Percentiles rank a stretch among this genome's conserved stretches.
Evolutionary conservation across 805 yeast genomes (phyloP).

Genomic region (Saccharomycopsis capsularis): DNA sequence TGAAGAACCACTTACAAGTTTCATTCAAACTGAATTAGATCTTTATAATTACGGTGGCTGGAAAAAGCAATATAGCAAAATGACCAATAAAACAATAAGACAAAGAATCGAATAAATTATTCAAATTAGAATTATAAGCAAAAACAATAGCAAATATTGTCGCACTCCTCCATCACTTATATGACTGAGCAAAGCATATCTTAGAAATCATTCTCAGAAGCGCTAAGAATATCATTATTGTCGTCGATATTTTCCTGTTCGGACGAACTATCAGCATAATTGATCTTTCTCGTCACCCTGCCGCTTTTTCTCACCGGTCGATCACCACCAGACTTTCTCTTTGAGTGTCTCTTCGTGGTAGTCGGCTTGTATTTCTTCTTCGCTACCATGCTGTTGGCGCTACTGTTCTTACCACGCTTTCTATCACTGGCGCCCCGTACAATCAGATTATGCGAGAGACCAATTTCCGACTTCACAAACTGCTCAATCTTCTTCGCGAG

Average conservation of each 20-base stretch:
- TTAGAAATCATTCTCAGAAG: too few species aligned
- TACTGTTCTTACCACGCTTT: neutral
- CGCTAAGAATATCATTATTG: neutral
- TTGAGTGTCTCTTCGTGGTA: neutral
- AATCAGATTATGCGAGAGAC: neutral
- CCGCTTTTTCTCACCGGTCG: slow-evolving; percentile 25
- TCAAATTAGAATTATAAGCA: too few species aligned
- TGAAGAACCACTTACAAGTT: too few species aligned
- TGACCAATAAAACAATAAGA: too few species aligned
- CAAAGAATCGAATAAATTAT: too few species aligned
- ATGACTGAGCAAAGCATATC: too few species aligned
- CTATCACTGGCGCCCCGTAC: neutral
- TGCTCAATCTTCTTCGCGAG: slow-evolving; percentile 4
- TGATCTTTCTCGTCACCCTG: slow-evolving; percentile 32
- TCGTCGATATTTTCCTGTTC: neutral
- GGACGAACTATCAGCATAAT: neutral
- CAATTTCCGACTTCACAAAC: slow-evolving; percentile 4
- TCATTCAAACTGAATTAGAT: too few species aligned
- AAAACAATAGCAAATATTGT: too few species aligned
- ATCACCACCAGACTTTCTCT: neutral
- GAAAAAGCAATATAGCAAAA: too few species aligned
- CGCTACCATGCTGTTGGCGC: neutral
- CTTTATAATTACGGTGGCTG: too few species aligned
- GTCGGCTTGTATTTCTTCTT: neutral
- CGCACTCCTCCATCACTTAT: too few species aligned